A percentile compares a stretch with the other conserved stretches of the same genome.
These are phyloP conservation scores for Suillus spraguei DNA, from an alignment of 768 basidiomycete species.

Conservation along the genomic window DNA sequence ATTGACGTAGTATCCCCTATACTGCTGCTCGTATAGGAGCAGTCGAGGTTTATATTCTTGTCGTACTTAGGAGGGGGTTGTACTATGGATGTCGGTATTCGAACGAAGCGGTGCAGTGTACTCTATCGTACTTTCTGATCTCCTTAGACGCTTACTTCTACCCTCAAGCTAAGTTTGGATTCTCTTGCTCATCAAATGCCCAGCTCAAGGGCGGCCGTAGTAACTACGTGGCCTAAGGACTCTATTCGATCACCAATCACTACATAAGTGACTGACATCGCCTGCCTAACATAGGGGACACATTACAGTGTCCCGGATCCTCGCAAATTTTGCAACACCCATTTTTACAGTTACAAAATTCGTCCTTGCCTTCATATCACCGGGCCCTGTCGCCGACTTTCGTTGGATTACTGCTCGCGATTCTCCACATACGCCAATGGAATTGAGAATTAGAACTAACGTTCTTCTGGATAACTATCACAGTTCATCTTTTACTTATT, in stretches of 20 bases:
- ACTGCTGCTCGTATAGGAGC: not conserved
- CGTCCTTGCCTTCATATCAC: conserved; percentile 25
- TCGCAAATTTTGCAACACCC: conserved; percentile 26
- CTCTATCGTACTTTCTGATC: not conserved
- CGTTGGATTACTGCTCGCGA: conserved; percentile 27
- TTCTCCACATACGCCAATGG: conserved; percentile 30
- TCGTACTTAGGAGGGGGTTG: too few species aligned
- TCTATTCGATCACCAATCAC: not conserved
- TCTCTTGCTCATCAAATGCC: not conserved
- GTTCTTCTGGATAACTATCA: conserved; percentile 40
- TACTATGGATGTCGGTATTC: not conserved
- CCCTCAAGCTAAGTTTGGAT: not conserved
- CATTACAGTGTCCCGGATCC: conserved; percentile 26
- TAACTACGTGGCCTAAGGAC: not conserved
- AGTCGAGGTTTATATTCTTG: conserved; percentile 2
- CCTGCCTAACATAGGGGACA: conserved; percentile 1
- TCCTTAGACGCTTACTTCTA: not conserved
- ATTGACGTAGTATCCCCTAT: not conserved
- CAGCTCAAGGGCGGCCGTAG: not conserved
- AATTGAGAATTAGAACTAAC: conserved; percentile 27
- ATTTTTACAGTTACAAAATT: conserved; percentile 28
- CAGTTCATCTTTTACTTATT: conserved; percentile 42
- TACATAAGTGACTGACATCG: not conserved
- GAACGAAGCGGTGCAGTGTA: not conserved
- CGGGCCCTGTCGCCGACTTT: conserved; percentile 35